A percentile compares a stretch with the other conserved stretches of the same genome.
These are phyloP conservation scores for Cladosporium sp. DNA, from an alignment of 2,329 filamentous ascomycete genomes.

Conservation along the genomic window DNA sequence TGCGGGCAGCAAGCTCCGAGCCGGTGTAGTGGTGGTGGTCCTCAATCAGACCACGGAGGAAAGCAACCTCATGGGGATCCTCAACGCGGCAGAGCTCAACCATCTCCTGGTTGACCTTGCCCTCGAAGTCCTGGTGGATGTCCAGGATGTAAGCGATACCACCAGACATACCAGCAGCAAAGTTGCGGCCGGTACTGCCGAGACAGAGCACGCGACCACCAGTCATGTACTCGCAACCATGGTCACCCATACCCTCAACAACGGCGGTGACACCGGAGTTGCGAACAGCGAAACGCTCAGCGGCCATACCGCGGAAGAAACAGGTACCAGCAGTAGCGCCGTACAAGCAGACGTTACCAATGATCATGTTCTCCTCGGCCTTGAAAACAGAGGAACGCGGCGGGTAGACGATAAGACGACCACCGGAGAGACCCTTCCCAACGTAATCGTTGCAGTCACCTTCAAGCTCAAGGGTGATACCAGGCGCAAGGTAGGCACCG, in stretches of 20 bases:
- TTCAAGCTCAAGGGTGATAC: conserved; percentile 91
- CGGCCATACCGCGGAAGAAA: conserved; percentile 95
- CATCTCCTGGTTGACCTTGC: conserved; percentile 97
- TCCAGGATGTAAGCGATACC: conserved; percentile 95
- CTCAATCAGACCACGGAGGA: conserved; percentile 84
- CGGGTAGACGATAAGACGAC: conserved; percentile 88
- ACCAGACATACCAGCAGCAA: conserved; percentile 96
- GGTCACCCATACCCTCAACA: conserved; percentile 92
- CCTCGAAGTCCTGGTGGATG: conserved; percentile 80
- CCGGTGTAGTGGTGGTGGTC: conserved; percentile 98
- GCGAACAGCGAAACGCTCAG: conserved; percentile 92
- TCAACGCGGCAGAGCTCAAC: conserved; percentile 82
- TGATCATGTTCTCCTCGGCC: conserved; percentile 90
- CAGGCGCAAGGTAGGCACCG: conserved; percentile 86
- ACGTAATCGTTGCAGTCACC: conserved; percentile 97
- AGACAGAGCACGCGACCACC: conserved; percentile 85
- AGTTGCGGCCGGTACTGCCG: conserved; percentile 89
- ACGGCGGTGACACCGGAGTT: conserved; percentile 96
- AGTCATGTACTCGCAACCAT: conserved; percentile 98
- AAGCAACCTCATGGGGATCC: conserved; percentile 84
- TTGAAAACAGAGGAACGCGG: conserved; percentile 88
- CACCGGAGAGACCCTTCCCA: conserved; percentile 90
- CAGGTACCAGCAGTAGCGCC: conserved; percentile 86
- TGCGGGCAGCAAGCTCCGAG: conserved; percentile 87
- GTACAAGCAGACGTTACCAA: conserved; percentile 93